Evolutionary conservation across 2,329 filamentous ascomycete species (phyloP), one percentile per base, ranked within the genome.

Genomic region (Pseudocercospora fuligena): DNA sequence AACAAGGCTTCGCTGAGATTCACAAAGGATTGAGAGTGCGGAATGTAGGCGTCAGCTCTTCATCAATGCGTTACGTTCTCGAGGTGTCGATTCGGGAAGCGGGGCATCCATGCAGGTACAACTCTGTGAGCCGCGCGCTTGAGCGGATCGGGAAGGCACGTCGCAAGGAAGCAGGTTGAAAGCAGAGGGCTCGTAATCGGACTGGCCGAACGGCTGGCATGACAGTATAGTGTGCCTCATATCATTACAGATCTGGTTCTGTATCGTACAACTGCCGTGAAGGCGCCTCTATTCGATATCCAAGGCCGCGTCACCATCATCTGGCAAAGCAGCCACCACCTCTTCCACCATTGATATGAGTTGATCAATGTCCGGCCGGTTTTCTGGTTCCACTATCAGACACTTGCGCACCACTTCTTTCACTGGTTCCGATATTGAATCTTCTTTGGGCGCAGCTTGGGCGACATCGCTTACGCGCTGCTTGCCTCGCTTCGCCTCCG

Each of bases 351-450:
- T 86, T 53, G 82, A 81, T 72, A 96, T 95, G 78, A 97, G 81
- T 80, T 95, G 90, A 73, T 93, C 88, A 66, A 97, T 90, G 79
- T 96, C 92, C 16, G 95, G 95, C 70, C 95, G 84, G 78, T 98
- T 94, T 2, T 86, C 87, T 0, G 94, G 91, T 82, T 99, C 95
- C 29, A 98, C 92, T 73, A 84, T 87, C 76, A 99, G 82, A 80
- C 95, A 99, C 76, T 87, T 90, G 77, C 93, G 86, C 62, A 99
- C 94, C 12, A 99, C 87, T 66, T 97, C 90, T 78, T 94, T 91
- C 23, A 97, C 92, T 1, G 88, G 85, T 60, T 94, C 92, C 71
- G 91, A 94, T 66, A 97, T 94, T 1, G 79, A 81, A 23, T 84
- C 81, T 11, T 86, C 83, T 12, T 83, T 81, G 47, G 75, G 75